These are phyloP conservation scores for Leptographium flavum DNA, from an alignment of 2,329 filamentous ascomycete species.

Conservation along the genomic window DNA sequence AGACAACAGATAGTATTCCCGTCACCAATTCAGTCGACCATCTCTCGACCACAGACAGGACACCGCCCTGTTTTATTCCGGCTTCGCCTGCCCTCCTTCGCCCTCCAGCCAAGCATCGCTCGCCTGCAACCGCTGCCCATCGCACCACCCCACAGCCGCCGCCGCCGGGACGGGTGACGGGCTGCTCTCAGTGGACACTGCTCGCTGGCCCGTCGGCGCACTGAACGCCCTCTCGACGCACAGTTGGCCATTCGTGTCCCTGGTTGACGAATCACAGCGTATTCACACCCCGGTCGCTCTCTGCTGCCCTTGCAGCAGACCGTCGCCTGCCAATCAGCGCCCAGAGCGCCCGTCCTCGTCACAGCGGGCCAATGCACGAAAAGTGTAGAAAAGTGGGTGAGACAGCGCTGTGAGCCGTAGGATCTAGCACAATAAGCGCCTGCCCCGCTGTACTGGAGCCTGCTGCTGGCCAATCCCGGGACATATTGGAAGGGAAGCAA, in stretches of 20 bases:
- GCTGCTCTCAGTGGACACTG: too few relatives aligned
- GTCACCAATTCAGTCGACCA: too few relatives aligned
- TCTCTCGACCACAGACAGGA: not conserved
- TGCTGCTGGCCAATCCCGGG: not conserved
- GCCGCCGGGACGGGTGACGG: not conserved
- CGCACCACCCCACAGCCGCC: not conserved
- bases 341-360: not conserved
- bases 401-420: not conserved
- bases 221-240: too few relatives aligned
- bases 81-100: too few relatives aligned
- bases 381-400: not conserved
- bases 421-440: not conserved
- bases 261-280: not conserved
- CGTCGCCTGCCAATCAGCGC: slow-evolving; percentile 1
- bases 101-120: not conserved
- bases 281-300: too few relatives aligned
- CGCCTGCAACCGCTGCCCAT: not conserved
- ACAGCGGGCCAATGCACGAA: not conserved
- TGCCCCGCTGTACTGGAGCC: not conserved
- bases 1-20: too few relatives aligned
- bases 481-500: not conserved
- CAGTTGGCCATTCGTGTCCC: too few relatives aligned
- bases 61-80: not conserved
- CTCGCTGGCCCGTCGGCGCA: too few relatives aligned
- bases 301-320: not conserved